Evolutionary conservation across 2,329 filamentous ascomycete species (phyloP), one percentile per base, ranked within the genome.

Genomic region (Myrmaecium sp.): DNA sequence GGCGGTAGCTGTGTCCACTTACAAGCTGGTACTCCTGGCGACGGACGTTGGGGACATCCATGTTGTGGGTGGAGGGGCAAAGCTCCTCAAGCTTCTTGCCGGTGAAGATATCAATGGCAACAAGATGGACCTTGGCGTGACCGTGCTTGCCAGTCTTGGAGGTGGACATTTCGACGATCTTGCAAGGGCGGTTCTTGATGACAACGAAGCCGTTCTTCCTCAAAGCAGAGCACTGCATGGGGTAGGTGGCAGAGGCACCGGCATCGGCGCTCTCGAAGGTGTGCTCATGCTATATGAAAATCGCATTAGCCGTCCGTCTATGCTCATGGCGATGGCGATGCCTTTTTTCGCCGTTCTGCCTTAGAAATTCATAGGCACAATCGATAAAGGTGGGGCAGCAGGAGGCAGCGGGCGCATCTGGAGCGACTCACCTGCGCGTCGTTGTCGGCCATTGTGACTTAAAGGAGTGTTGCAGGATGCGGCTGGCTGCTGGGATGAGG

Each of bases 81-180:
- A 98, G 74, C 67, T 98, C 91, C 69, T 98, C 89, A 43, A 93
- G 72, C 76, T 98, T 98, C 81, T 94, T 98, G 73, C 70, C 70
- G 42, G 84, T 98, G 77, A 98, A 98, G 69, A 98, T 95, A 60
- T 98, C 89, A 58, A 91, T 74, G 55, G 83, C 89, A 52, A 94
- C 78, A 49, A 98, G 67, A 66, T 98, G 86, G 59, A 98, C 89
- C 77, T 98, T 98, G 66, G 89, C 89, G 80, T 98, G 91, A 62
- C 89, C 89, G 79, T 98, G 89, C 82, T 98, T 98, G 66, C 89
- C 89, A 46, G 89, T 98, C 84, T 98, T 98, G 61, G 89, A 98
- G 68, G 89, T 98, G 46, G 83, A 93, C 91, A 98, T 98, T 56
- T 98, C 89, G 61, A 95, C 81, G 51, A 98, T 98, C 80, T 95